These are phyloP conservation scores for Skeletonema potamos DNA, from an alignment of 108 stramenopile genomes.

Conservation along the genomic window DNA sequence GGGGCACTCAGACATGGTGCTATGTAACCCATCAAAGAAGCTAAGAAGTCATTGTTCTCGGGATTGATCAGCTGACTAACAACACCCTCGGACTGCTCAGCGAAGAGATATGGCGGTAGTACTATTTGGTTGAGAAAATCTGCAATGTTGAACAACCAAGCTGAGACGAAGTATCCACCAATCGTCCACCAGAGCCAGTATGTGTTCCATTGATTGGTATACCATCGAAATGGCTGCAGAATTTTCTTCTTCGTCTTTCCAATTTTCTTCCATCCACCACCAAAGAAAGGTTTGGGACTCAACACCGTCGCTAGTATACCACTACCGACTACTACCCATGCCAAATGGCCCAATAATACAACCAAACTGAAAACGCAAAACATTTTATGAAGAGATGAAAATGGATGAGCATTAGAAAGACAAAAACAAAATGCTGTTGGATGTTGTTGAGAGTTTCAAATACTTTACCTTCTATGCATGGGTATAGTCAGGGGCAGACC, in stretches of 20 bases:
- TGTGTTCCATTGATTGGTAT: constrained; percentile 54
- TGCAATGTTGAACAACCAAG: constrained; percentile 89
- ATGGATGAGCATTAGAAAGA: not conserved
- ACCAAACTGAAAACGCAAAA: constrained; percentile 33
- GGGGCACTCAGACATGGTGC: constrained; percentile 93
- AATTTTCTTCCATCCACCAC: constrained; percentile 32
- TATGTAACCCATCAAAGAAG: constrained; percentile 84
- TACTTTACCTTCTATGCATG: constrained; percentile 66
- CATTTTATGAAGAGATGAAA: not conserved
- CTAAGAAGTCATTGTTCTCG: constrained; percentile 82
- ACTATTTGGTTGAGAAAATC: constrained; percentile 88
- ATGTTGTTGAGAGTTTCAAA: not conserved
- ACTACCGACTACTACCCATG: constrained; percentile 77
- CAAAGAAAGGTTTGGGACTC: constrained; percentile 77
- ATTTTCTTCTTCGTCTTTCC: constrained; percentile 11
- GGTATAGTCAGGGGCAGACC: constrained; percentile 72
- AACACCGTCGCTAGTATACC: constrained; percentile 60
- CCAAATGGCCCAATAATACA: constrained; percentile 86
- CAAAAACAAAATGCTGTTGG: not conserved
- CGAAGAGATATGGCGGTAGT: constrained; percentile 67
- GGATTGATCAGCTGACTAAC: constrained; percentile 90
- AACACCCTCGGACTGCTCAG: constrained; percentile 68
- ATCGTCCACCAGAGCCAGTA: constrained; percentile 94
- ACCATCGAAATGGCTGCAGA: constrained; percentile 48
- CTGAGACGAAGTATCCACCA: constrained; percentile 90